Evolutionary conservation across 352 stramenopile genomes (phyloP), one percentile per base, ranked within the genome.

Genomic region (Globisporangium cederbergense): DNA sequence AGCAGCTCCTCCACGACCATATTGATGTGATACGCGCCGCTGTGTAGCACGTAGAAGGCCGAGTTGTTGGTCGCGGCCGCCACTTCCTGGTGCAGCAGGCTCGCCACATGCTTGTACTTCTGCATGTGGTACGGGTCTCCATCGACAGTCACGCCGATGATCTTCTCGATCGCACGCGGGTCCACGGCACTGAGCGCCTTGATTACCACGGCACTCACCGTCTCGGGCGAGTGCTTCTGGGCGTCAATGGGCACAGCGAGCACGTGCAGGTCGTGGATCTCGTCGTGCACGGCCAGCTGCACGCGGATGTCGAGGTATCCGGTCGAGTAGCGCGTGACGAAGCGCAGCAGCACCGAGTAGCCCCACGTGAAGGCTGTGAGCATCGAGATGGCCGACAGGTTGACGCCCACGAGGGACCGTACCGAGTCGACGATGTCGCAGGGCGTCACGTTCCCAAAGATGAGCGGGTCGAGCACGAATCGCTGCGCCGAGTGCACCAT

Each of bases 111-210:
- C 36, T 71, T 66, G 64, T 74, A 81, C 56, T 66, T 66, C 30
- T 68, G 55, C 72, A 81, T 80, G 58, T 85, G 74, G 49, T 70
- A 76, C 60, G 73, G 72, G 42, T 85, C 76, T n/a, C 76, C 76
- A 11, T 85, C 76, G 11, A 85, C 58, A 5, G 72, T 79, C 40
- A 85, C 57, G 34, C 76, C 76, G 14, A 85, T 60, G n/a, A 85
- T 38, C 54, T 80, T 85, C 38, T 81, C 70, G 22, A 82, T 34
- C 0, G 72, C 74, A 1, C 67, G 72, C 2, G 70, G 38, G 51
- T 85, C 76, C 2, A 82, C 46, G 2, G 64, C 62, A 4, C 58
- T 71, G n/a, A 85, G 60, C n/a, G 64, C 47, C 25, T 66, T 69
- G 11, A 75, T 61, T 20, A 85, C 42, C 28, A 65, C 49, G 0